Evolutionary conservation across 129 eudicot species (phyloP).

Genomic region (Dittrichia graveolens): DNA sequence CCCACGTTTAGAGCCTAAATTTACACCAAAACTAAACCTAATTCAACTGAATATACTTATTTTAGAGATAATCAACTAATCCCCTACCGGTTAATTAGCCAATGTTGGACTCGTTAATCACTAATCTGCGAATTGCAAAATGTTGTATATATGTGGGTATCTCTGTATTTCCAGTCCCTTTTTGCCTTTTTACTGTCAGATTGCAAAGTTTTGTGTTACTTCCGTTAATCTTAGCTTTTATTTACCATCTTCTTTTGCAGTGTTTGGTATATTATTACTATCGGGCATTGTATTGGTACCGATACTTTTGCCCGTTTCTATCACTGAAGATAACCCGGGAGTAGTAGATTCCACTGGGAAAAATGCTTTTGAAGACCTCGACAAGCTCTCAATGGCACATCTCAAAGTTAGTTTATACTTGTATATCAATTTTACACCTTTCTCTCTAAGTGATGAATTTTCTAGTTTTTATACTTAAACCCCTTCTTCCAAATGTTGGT

Average conservation of each 20-base stretch:
- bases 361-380: conserved; percentile 68
- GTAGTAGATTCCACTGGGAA: conserved; percentile 54
- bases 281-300: conserved; percentile 68
- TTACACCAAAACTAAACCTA: background rate
- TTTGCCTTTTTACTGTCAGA: background rate
- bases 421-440: conserved; percentile 10
- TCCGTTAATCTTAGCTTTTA: background rate
- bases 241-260: conserved; percentile 40
- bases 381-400: conserved; percentile 84
- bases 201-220: background rate
- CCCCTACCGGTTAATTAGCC: too few relatives aligned
- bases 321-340: conserved; percentile 42
- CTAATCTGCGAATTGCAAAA: too few relatives aligned
- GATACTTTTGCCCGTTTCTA: conserved; percentile 55
- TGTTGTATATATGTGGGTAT: too few relatives aligned
- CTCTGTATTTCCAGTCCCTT: too few relatives aligned
- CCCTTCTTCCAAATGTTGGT: background rate
- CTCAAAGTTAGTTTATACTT: conserved; percentile 60
- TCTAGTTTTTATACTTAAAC: background rate
- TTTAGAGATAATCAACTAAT: background rate
- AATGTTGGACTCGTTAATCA: background rate
- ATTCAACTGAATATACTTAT: background rate
- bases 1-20: background rate
- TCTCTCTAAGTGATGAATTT: background rate
- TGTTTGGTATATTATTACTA: conserved; percentile 57